Conservation (phyloP, 2,329 filamentous ascomycete genomes). For the Exserohilum rostratum region DNA sequence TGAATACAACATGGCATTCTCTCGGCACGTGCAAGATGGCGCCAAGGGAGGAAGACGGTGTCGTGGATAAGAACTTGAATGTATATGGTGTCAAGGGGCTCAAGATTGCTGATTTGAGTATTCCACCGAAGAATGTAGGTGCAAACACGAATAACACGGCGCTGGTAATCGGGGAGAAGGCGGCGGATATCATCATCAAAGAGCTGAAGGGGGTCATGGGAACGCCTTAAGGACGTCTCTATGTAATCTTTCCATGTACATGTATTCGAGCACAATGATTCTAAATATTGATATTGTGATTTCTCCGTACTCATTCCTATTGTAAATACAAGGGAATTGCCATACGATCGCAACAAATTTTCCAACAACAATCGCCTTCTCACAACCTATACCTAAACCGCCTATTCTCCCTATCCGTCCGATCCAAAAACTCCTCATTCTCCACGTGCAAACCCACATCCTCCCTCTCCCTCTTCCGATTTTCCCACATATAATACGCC, state of each 20-base stretch:
- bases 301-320: neutral
- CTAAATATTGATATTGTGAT: neutral
- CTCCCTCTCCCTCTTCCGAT: conserved; percentile 34
- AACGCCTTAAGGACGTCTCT: neutral
- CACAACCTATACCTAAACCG: conserved; percentile 29
- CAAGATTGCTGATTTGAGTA: conserved; percentile 54
- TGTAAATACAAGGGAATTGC: too few species aligned
- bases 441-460: conserved; percentile 11
- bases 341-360: too few species aligned
- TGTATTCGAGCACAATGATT: neutral
- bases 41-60: conserved; percentile 36
- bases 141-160: conserved; percentile 57
- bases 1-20: conserved; percentile 44
- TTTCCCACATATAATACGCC: conserved; percentile 36
- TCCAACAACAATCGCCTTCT: too few species aligned
- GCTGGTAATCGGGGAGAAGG: conserved; percentile 46
- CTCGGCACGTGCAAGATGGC: conserved; percentile 44
- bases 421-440: conserved; percentile 45
- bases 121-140: conserved; percentile 52
- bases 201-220: conserved; percentile 13
- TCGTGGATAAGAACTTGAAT: conserved; percentile 35
- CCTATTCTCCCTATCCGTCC: conserved; percentile 46
- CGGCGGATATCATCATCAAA: conserved; percentile 35
- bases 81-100: conserved; percentile 36
- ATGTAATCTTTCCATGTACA: neutral